phyloP scores from a whole-genome alignment of 306 rosid genomes.

The Vigna reflexopilosa region DNA sequence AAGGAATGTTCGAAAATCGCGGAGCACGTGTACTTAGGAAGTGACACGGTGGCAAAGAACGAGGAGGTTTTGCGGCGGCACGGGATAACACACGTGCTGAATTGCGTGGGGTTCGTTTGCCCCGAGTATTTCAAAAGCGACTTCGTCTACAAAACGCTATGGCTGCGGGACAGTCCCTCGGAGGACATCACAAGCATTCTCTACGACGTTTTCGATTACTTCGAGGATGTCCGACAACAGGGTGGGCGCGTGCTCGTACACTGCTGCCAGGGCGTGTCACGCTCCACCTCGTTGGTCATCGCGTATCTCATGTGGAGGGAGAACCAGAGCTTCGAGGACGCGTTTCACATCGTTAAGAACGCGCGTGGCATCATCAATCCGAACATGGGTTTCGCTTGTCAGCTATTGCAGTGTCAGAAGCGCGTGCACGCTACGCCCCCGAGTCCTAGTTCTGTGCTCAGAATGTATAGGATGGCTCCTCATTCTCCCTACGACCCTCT shows the following conservation, averaged over 20 bases:
- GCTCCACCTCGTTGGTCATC: slow-evolving; percentile 86
- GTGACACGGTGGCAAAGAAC: slow-evolving; percentile 95
- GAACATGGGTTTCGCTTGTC: slow-evolving; percentile 93
- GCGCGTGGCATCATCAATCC: slow-evolving; percentile 95
- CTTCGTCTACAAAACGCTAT: slow-evolving; percentile 89
- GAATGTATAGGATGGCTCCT: slow-evolving; percentile 94
- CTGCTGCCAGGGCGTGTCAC: slow-evolving; percentile 91
- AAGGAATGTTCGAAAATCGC: slow-evolving; percentile 90
- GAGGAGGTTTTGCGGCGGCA: slow-evolving; percentile 72
- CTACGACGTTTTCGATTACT: slow-evolving; percentile 94
- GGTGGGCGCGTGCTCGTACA: slow-evolving; percentile 91
- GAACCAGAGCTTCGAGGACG: slow-evolving; percentile 86
- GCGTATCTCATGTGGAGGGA: slow-evolving; percentile 99
- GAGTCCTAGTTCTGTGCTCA: slow-evolving; percentile 78
- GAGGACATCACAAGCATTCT: slow-evolving; percentile 93
- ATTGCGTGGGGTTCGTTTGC: slow-evolving; percentile 93
- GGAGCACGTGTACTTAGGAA: slow-evolving; percentile 87
- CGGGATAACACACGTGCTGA: slow-evolving; percentile 87
- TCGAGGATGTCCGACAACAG: slow-evolving; percentile 87
- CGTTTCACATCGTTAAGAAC: slow-evolving; percentile 88
- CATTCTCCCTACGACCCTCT: slow-evolving; percentile 94
- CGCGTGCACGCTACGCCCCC: slow-evolving; percentile 84
- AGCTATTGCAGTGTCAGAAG: slow-evolving; percentile 91
- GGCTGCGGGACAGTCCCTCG: slow-evolving; percentile 86
- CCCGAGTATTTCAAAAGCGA: slow-evolving; percentile 91